Conservation (phyloP, 2,329 filamentous ascomycete species). For the Penicillium sp. region DNA sequence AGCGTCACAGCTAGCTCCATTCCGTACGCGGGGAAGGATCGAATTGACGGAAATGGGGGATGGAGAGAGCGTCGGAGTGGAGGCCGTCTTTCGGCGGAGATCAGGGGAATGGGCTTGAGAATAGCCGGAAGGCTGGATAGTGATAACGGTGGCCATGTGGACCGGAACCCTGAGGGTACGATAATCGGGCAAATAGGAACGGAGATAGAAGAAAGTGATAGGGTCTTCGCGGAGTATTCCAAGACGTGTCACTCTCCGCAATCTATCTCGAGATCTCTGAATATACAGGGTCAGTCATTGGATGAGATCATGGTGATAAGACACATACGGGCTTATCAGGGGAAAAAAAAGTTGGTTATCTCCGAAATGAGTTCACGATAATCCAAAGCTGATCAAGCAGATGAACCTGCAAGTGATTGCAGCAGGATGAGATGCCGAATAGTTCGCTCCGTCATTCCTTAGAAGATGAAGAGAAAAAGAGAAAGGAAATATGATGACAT, state of each 20-base stretch:
- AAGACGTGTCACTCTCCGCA: neutral
- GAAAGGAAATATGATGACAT: conserved; percentile 19
- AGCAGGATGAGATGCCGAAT: conserved; percentile 30
- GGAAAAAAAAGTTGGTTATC: conserved; percentile 10
- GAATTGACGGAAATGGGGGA: conserved; percentile 24
- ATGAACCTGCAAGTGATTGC: conserved; percentile 26
- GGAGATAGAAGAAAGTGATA: neutral
- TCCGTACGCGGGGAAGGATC: conserved; percentile 32
- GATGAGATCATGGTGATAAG: conserved; percentile 18
- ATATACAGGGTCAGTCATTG: conserved; percentile 11
- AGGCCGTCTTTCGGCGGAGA: conserved; percentile 25
- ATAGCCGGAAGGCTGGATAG: conserved; percentile 37
- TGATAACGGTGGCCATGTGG: conserved; percentile 41
- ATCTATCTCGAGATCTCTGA: neutral
- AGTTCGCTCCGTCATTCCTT: conserved; percentile 33
- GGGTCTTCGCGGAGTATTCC: conserved; percentile 1
- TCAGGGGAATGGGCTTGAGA: conserved; percentile 23
- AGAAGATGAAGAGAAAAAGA: neutral
- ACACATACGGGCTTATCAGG: conserved; percentile 10
- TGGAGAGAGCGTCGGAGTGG: conserved; percentile 26
- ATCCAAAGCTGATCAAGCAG: conserved; percentile 9
- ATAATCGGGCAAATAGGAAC: neutral
- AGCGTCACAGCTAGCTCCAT: conserved; percentile 44
- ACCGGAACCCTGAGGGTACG: neutral
- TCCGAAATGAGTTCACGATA: conserved; percentile 4